phyloP scores from a whole-genome alignment of 805 yeast genomes.

The Candida chilensis region DNA sequence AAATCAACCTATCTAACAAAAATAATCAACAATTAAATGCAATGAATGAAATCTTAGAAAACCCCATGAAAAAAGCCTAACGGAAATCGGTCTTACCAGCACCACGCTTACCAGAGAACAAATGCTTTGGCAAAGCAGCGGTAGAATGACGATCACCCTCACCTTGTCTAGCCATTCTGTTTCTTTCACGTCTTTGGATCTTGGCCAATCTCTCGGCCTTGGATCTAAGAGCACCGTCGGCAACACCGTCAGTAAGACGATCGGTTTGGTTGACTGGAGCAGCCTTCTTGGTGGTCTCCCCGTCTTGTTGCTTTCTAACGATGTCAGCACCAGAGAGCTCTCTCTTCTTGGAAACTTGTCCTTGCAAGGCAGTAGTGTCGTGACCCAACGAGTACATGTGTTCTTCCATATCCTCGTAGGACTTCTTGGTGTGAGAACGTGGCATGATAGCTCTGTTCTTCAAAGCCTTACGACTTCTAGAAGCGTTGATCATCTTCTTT shows the following conservation, averaged over 20 bases:
- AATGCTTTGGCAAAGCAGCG: conserved; percentile 84
- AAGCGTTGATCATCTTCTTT: conserved; percentile 84
- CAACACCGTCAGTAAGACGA: conserved; percentile 79
- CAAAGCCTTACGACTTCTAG: conserved; percentile 77
- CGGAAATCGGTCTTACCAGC: conserved; percentile 89
- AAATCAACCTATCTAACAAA: no score
- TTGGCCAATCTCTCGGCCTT: conserved; percentile 85
- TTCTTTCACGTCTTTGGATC: conserved; percentile 88
- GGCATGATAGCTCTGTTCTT: conserved; percentile 87
- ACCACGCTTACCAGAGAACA: conserved; percentile 96
- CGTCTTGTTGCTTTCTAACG: conserved; percentile 46
- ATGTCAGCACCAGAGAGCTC: conserved; percentile 72
- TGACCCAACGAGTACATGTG: conserved; percentile 89
- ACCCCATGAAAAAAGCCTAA: conserved; percentile 32
- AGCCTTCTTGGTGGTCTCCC: conserved; percentile 26
- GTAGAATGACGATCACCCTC: conserved; percentile 91
- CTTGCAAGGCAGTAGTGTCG: conserved; percentile 57
- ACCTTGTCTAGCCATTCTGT: conserved; percentile 86
- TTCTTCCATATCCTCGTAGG: conserved; percentile 71
- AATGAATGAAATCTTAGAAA: no score
- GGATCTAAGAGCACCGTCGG: conserved; percentile 69
- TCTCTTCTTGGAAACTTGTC: conserved; percentile 34
- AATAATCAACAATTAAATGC: no score
- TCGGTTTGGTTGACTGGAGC: conserved; percentile 58
- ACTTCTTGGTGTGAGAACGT: conserved; percentile 74